phyloP scores from a whole-genome alignment of 2,329 filamentous ascomycete species.

The Aspergillus hortae region DNA sequence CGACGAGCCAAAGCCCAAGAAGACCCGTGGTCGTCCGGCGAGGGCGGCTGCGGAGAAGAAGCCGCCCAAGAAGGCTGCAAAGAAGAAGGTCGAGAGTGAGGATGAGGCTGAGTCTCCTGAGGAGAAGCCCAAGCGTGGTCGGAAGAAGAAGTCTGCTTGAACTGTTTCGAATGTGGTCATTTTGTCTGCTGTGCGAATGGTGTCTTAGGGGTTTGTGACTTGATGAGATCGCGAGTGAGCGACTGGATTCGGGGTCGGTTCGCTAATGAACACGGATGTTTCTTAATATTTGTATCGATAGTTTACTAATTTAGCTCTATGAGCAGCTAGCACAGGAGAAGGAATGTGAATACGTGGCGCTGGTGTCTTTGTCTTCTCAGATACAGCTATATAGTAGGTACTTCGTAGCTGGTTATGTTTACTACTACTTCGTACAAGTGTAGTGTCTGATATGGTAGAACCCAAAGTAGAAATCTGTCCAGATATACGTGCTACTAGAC shows the following conservation, averaged over 20 bases:
- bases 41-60: constrained; percentile 13
- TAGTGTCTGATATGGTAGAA: not conserved
- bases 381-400: too few species aligned
- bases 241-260: not conserved
- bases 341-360: too few species aligned
- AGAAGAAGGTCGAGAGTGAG: constrained; percentile 14
- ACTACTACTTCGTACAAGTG: not conserved
- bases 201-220: too few species aligned
- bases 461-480: not conserved
- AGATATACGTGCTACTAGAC: not conserved
- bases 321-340: not conserved
- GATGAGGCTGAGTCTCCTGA: constrained; percentile 13
- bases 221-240: not conserved
- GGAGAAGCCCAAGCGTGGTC: constrained; percentile 23
- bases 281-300: too few species aligned
- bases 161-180: not conserved
- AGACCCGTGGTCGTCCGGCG: constrained; percentile 18
- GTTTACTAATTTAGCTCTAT: too few species aligned
- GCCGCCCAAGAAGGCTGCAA: constrained; percentile 7
- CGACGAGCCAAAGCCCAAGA: constrained; percentile 13
- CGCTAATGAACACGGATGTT: too few species aligned
- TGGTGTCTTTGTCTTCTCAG: too few species aligned
- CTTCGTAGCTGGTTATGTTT: too few species aligned
- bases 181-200: not conserved
- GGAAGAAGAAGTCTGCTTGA: constrained; percentile 20